Evolutionary conservation across 2,329 filamentous ascomycete genomes (phyloP).

Genomic region (Sclerotinia spermophila): DNA sequence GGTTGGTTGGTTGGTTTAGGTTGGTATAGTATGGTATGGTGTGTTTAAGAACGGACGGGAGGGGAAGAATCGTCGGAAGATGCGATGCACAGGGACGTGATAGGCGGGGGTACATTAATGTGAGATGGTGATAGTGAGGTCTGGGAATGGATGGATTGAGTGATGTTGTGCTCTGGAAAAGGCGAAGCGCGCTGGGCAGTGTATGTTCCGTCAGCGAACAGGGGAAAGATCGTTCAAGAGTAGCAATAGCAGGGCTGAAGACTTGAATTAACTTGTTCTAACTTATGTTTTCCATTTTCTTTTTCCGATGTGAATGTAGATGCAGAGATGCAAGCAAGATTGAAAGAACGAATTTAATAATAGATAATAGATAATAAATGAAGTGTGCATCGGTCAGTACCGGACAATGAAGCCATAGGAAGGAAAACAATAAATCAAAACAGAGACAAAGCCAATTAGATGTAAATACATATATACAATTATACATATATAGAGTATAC

Average conservation of each 20-base stretch:
- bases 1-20: not conserved
- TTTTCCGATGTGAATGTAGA: not conserved
- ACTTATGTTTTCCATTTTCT: not conserved
- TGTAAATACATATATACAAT: too few relatives aligned
- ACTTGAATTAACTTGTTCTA: too few relatives aligned
- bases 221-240: conserved; percentile 6
- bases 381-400: not conserved
- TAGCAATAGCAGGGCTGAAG: conserved; percentile 15
- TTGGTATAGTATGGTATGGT: not conserved
- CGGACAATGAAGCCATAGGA: not conserved
- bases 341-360: not conserved
- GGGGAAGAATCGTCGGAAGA: conserved; percentile 10
- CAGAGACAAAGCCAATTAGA: not conserved
- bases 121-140: not conserved
- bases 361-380: too few relatives aligned
- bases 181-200: conserved; percentile 2
- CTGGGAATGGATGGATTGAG: not conserved
- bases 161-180: not conserved
- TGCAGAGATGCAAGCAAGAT: not conserved
- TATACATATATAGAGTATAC: not conserved
- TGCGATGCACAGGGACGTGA: conserved; percentile 5
- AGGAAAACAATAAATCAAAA: not conserved
- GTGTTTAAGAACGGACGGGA: not conserved
- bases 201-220: not conserved
- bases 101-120: not conserved